phyloP scores from a whole-genome alignment of 2,329 filamentous ascomycete genomes.

The Trichoderma koningiopsis region DNA sequence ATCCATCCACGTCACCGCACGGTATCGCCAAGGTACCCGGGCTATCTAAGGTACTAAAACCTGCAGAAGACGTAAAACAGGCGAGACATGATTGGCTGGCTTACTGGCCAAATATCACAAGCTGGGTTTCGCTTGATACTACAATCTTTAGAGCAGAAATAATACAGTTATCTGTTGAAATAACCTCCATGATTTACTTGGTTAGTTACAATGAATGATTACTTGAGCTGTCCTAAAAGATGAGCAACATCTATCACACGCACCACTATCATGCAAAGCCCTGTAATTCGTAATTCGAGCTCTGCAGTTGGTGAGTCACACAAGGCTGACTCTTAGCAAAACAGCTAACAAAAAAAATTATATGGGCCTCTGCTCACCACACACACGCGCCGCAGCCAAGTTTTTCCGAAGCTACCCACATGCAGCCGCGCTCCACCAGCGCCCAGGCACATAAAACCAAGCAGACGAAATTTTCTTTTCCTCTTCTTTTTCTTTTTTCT shows the following conservation, averaged over 20 bases:
- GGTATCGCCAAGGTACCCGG: conserved; percentile 10
- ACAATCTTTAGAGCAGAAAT: background rate
- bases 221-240: background rate
- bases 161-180: background rate
- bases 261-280: background rate
- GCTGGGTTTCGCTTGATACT: background rate
- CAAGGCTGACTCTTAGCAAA: background rate
- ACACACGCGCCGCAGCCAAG: conserved; percentile 4
- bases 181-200: background rate
- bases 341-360: background rate
- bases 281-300: background rate
- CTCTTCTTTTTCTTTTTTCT: conserved; percentile 35
- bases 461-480: conserved; percentile 28
- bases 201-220: background rate
- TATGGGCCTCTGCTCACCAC: background rate
- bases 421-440: background rate
- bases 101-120: background rate
- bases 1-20: background rate
- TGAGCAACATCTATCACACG: background rate
- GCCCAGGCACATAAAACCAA: background rate
- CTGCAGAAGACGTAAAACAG: background rate
- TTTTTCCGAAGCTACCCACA: conserved; percentile 17
- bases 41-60: background rate
- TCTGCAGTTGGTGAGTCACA: background rate
- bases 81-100: background rate